These are phyloP conservation scores for Westerdykella aurantiaca DNA, from an alignment of 2,329 filamentous ascomycete genomes.

Conservation along the genomic window DNA sequence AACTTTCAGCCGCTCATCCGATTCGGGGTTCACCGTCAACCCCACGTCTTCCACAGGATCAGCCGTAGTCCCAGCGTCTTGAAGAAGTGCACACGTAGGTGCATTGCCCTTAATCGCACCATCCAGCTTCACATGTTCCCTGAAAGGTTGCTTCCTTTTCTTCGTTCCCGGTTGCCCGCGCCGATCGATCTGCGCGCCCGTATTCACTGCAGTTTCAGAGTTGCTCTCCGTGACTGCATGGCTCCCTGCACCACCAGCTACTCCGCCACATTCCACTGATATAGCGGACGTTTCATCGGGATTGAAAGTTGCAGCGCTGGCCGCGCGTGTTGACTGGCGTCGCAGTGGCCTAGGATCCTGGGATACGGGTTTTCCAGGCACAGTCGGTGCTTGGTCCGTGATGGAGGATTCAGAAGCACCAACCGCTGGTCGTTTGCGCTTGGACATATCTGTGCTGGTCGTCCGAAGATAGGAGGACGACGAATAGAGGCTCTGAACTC, in stretches of 20 bases:
- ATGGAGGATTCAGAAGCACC: slow-evolving; percentile 7
- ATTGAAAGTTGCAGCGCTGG: slow-evolving; percentile 19
- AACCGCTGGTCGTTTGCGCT: slow-evolving; percentile 25
- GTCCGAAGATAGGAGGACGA: slow-evolving; percentile 4
- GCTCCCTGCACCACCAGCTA: slow-evolving; percentile 5
- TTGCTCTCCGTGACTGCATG: slow-evolving; percentile 14
- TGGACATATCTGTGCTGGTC: slow-evolving; percentile 19
- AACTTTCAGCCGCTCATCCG: slow-evolving; percentile 37
- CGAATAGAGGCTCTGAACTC: slow-evolving; percentile 9
- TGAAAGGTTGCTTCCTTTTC: slow-evolving; percentile 20
- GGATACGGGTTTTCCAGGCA: slow-evolving; percentile 15
- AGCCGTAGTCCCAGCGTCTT: slow-evolving; percentile 10
- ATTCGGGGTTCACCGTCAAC: slow-evolving; percentile 45
- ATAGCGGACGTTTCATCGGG: slow-evolving; percentile 38
- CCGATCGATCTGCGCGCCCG: slow-evolving; percentile 11
- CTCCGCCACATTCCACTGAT: slow-evolving; percentile 39
- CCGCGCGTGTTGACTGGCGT: slow-evolving; percentile 24
- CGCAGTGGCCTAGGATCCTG: slow-evolving; percentile 16
- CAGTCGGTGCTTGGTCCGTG: slow-evolving; percentile 2
- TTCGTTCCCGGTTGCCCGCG: slow-evolving; percentile 11
- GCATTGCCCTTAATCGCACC: slow-evolving; percentile 12
- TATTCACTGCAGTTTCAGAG: slow-evolving; percentile 10
- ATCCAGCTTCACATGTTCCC: slow-evolving; percentile 25
- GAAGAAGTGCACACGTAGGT: slow-evolving; percentile 7
- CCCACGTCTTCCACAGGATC: slow-evolving; percentile 16